Percentiles rank a stretch among this genome's conserved stretches.
Evolutionary conservation across 2,329 filamentous ascomycete genomes (phyloP).

Genomic region (Diaporthe capsici): DNA sequence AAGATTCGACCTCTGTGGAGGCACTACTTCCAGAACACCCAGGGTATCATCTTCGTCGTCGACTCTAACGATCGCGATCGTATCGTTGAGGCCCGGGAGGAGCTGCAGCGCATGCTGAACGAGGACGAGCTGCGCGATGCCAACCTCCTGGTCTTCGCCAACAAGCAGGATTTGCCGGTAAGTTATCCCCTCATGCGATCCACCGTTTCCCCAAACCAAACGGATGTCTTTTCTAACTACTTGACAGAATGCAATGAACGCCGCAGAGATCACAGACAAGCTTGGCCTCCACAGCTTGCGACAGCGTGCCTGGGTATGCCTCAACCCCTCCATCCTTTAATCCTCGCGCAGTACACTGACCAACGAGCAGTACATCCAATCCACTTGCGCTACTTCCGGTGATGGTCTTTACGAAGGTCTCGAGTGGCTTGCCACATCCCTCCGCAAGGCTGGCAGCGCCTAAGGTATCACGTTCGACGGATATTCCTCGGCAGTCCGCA

Average conservation of each 20-base stretch:
- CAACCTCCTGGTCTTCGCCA: slow-evolving; percentile 96
- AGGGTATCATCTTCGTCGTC: slow-evolving; percentile 99
- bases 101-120: slow-evolving; percentile 98
- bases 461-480: slow-evolving; percentile 60
- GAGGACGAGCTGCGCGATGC: slow-evolving; percentile 99
- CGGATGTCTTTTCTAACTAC: slow-evolving; percentile 46
- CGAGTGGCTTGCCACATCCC: slow-evolving; percentile 88
- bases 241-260: slow-evolving; percentile 96
- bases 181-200: slow-evolving; percentile 52
- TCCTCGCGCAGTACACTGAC: slow-evolving; percentile 33
- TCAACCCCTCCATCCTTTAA: slow-evolving; percentile 22
- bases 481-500: slow-evolving; percentile 60
- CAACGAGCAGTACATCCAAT: slow-evolving; percentile 90
- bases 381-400: slow-evolving; percentile 97
- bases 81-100: slow-evolving; percentile 96
- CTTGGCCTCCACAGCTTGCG: slow-evolving; percentile 99
- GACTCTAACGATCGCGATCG: slow-evolving; percentile 99
- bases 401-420: slow-evolving; percentile 99
- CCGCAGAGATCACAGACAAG: slow-evolving; percentile 99
- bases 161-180: slow-evolving; percentile 99
- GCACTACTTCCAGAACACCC: slow-evolving; percentile 99
- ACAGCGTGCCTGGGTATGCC: slow-evolving; percentile 97
- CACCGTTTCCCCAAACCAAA: background rate
- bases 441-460: slow-evolving; percentile 78
- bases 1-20: slow-evolving; percentile 99